Evolutionary conservation across 2,329 filamentous ascomycete species (phyloP).

Genomic region (Phialophora chinensis): DNA sequence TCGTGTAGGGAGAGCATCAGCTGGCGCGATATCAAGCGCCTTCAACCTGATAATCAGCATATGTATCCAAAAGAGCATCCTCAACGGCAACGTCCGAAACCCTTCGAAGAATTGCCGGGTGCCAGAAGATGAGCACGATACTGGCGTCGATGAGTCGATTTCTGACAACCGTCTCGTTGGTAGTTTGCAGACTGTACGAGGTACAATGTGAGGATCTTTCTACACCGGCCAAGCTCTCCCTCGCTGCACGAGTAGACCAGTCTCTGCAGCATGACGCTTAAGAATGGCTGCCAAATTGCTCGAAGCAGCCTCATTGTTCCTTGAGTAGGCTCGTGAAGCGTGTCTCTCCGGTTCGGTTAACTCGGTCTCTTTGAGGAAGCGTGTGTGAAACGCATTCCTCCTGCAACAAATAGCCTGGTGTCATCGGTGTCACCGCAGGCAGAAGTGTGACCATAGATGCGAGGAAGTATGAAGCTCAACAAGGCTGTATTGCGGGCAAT

Average conservation of each 20-base stretch:
- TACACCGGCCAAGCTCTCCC: neutral
- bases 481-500: neutral
- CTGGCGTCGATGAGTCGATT: neutral
- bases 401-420: neutral
- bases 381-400: neutral
- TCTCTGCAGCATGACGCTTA: neutral
- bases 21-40: neutral
- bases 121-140: neutral
- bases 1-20: neutral
- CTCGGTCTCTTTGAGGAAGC: neutral
- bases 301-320: neutral
- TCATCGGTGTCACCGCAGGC: neutral
- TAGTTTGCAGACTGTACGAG: neutral
- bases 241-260: neutral
- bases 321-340: neutral
- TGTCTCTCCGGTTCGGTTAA: neutral
- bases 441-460: neutral
- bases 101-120: neutral
- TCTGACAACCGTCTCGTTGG: neutral
- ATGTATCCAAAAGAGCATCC: neutral
- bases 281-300: neutral
- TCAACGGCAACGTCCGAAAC: neutral
- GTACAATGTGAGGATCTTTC: too few relatives aligned
- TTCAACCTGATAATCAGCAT: neutral
- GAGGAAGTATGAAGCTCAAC: neutral